Base-by-base conservation (phyloP, 2,329 filamentous ascomycete genomes). In the Aspergillus carbonarius region DNA sequence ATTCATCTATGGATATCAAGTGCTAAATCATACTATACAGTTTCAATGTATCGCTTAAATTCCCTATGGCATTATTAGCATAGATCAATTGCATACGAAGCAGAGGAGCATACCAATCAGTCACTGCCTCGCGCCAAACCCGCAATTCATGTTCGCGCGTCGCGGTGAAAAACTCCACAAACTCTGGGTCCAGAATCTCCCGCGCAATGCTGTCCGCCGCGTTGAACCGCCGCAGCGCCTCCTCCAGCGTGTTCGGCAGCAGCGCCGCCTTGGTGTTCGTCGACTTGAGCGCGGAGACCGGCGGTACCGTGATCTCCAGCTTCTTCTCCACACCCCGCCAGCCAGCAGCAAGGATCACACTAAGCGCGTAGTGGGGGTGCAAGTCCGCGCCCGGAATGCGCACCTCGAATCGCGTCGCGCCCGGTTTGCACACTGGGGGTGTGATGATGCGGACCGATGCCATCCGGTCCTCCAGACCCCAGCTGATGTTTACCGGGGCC, bases 401-500 rank as follows among this genome's bases (percentile, higher is more conserved):
- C 9, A 68, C 61, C 44, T 68, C 66, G 13, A 68, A 65, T 1
- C 66, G 59, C 1, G 65, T 68, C 6, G 63, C 65, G 32, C 61
- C 93, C 0, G 91, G 88, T 0, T 96, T 92, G 34, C 93, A 88
- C 25, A 98, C 83, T 0, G 93, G 93, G 12, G 93, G 93, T 0
- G 91, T 86, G 63, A 98, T 96, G 32, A 98, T 78, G 17, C 93
- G 85, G 63, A 98, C 89, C 0, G 90, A 95, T 0, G 93, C 93
- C 17, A 92, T 92, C 61, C 93, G 90, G 75, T 98, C 93, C 75
- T 98, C 93, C 3, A 96, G 79, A 0, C 93, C 93, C 93, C 93
- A 98, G 0, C 91, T 96, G 0, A 98, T 93, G 0, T 93, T 96
- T 2, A 98, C 93, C 0, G 93, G 93, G 0, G 93, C 93, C 93